Evolutionary conservation across 768 basidiomycete species (phyloP).

Genomic region (Panaeolus papilionaceus): DNA sequence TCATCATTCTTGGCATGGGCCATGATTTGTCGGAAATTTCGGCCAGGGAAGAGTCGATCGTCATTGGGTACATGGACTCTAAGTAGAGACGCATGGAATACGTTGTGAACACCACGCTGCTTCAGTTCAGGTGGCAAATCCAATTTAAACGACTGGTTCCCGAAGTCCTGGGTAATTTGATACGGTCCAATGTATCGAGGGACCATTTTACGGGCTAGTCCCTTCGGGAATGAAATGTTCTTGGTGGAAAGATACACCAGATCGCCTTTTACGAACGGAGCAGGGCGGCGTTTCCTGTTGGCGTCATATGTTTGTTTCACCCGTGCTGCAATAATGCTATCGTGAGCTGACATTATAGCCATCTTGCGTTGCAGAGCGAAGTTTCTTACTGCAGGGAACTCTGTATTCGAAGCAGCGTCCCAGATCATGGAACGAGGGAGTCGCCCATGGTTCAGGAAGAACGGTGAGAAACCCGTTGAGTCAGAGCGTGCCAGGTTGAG

Average conservation of each 20-base stretch:
- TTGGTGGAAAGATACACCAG: too few species aligned
- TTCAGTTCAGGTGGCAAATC: too few species aligned
- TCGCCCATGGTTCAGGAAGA: conserved; percentile 24
- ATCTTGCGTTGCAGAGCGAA: conserved; percentile 23
- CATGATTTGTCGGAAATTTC: conserved; percentile 28
- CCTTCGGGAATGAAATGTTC: too few species aligned
- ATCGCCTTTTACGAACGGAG: conserved; percentile 25
- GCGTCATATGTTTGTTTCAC: conserved; percentile 35
- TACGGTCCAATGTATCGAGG: too few species aligned
- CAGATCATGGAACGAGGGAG: conserved; percentile 25
- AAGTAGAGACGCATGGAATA: conserved; percentile 40
- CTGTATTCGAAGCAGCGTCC: conserved; percentile 13
- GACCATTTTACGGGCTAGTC: too few species aligned
- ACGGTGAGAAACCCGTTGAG: conserved; percentile 26
- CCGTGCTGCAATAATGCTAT: conserved; percentile 20
- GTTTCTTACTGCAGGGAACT: conserved; percentile 24
- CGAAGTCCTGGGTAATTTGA: too few species aligned
- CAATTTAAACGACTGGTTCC: too few species aligned
- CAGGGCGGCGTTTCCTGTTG: conserved; percentile 28
- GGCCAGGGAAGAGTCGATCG: conserved; percentile 39
- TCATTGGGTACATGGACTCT: conserved; percentile 41
- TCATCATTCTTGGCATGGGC: conserved; percentile 3
- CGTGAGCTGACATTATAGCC: conserved; percentile 32
- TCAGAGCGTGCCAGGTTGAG: conserved; percentile 14
- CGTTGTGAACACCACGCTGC: conserved; percentile 27